phyloP scores from a whole-genome alignment of 73 alveolate species.

The Paramecium pentaurelia region DNA sequence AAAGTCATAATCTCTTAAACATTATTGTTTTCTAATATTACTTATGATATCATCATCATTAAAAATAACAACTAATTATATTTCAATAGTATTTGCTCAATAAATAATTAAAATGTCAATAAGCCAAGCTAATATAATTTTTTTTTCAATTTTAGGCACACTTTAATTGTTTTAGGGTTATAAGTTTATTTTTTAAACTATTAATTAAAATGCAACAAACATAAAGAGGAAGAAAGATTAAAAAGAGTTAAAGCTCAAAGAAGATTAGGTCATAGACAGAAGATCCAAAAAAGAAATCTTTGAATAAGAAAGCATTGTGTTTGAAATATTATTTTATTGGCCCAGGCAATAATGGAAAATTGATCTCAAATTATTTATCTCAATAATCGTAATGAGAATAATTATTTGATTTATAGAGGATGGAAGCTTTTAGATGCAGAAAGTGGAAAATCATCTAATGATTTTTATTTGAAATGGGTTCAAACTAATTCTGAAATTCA shows the following conservation, averaged over 20 bases:
- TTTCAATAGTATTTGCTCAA: too few species aligned
- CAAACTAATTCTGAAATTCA: constrained; percentile 54
- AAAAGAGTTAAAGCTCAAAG: neutral
- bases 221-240: constrained; percentile 2
- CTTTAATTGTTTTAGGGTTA: neutral
- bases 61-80: too few species aligned
- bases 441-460: constrained; percentile 44
- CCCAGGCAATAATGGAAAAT: constrained; percentile 29
- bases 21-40: too few species aligned
- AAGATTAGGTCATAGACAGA: neutral
- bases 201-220: neutral
- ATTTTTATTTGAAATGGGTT: constrained; percentile 57
- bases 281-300: constrained; percentile 15
- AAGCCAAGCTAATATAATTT: neutral
- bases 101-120: too few species aligned
- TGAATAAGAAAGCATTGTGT: neutral
- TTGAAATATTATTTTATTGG: neutral
- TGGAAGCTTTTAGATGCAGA: constrained; percentile 50
- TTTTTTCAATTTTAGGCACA: neutral
- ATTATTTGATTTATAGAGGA: constrained; percentile 32
- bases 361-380: neutral
- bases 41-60: too few species aligned
- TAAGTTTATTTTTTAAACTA: too few species aligned
- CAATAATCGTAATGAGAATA: constrained; percentile 2
- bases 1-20: too few species aligned